Conservation (phyloP, 768 basidiomycete species). For the Mycena vulgaris region DNA sequence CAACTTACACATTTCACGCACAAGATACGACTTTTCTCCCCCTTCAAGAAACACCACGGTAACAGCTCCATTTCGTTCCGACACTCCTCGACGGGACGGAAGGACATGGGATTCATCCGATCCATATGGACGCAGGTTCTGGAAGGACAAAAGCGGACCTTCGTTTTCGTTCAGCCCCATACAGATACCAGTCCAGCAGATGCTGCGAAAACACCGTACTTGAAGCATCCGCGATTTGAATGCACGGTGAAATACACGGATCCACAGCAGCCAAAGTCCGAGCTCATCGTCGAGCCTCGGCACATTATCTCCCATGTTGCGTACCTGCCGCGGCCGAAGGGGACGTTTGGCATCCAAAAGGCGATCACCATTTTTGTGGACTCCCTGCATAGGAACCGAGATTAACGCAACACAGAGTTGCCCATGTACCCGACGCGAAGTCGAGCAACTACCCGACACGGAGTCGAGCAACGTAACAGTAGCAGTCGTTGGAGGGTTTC, state of each 20-base stretch:
- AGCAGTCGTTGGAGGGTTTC: too few species aligned
- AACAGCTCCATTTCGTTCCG: conserved; percentile 2
- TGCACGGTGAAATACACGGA: not conserved
- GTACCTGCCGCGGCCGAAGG: conserved; percentile 1
- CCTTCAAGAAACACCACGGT: not conserved
- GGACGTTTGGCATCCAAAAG: conserved; percentile 11
- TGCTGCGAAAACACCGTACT: not conserved
- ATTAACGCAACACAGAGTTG: too few species aligned
- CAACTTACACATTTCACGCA: not conserved
- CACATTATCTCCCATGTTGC: not conserved
- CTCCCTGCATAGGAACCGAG: not conserved
- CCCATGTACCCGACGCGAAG: too few species aligned
- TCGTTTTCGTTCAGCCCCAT: conserved; percentile 23
- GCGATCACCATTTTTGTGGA: conserved; percentile 12
- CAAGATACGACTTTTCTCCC: not conserved
- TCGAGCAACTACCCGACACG: too few species aligned
- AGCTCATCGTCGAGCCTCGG: not conserved
- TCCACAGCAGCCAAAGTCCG: not conserved
- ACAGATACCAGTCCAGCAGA: not conserved
- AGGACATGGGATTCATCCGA: conserved; percentile 6
- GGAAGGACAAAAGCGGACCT: conserved; percentile 11
- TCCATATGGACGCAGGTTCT: conserved; percentile 3
- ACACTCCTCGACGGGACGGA: conserved; percentile 1
- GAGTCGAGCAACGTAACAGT: too few species aligned
- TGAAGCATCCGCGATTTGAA: not conserved